Percentiles rank a stretch among this genome's conserved stretches.
These are phyloP conservation scores for Thielaviopsis ethacetica DNA, from an alignment of 2,329 filamentous ascomycete genomes.

Conservation along the genomic window DNA sequence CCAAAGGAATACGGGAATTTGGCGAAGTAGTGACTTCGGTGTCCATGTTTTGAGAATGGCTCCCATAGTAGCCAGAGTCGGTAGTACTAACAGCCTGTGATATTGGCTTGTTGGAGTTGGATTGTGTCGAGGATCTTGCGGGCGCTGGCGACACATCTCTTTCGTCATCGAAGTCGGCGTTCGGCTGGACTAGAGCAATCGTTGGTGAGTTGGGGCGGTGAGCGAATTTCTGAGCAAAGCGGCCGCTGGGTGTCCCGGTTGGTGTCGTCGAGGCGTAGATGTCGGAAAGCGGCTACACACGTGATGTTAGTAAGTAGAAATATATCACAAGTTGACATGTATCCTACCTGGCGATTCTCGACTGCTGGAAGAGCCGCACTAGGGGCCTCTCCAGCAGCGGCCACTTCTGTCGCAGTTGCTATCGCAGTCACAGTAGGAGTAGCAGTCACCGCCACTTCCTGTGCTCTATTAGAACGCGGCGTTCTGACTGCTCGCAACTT, in stretches of 20 bases:
- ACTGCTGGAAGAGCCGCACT: background rate
- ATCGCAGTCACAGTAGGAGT: background rate
- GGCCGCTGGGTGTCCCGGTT: constrained; percentile 33
- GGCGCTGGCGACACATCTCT: constrained; percentile 9
- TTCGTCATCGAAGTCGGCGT: constrained; percentile 7
- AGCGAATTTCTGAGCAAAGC: constrained; percentile 32
- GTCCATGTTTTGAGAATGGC: constrained; percentile 24
- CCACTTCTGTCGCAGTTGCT: constrained; percentile 15
- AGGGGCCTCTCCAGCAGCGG: constrained; percentile 15
- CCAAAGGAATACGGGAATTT: background rate
- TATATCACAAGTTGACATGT: background rate
- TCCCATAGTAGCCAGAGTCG: constrained; percentile 60
- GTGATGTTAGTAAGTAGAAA: background rate
- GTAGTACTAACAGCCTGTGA: background rate
- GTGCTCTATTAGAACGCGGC: constrained; percentile 52
- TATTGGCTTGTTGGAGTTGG: background rate
- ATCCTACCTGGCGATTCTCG: background rate
- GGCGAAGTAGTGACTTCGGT: background rate
- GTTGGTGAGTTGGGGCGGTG: constrained; percentile 32
- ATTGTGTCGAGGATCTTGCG: background rate
- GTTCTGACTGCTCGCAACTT: constrained; percentile 63
- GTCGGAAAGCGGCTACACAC: constrained; percentile 38
- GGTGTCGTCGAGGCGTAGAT: constrained; percentile 37
- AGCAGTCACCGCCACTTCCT: constrained; percentile 19
- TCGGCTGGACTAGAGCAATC: background rate